phyloP scores from a whole-genome alignment of 139 green algal genomes.

The Coelastrella sp. region DNA sequence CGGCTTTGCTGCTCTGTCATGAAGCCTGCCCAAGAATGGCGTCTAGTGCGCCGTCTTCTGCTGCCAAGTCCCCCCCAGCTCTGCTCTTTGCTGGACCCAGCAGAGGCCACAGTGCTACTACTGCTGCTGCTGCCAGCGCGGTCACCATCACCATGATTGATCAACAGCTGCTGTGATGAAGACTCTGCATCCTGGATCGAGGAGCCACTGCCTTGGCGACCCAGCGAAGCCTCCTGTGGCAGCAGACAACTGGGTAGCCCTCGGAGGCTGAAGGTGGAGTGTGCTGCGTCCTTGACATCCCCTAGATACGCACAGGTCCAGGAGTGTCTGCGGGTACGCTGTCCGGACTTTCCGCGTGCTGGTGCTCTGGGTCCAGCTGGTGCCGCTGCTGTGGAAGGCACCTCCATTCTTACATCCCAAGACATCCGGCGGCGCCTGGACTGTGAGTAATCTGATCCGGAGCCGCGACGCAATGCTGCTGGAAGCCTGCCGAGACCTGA shows the following conservation, averaged over 20 bases:
- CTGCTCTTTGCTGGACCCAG: background rate
- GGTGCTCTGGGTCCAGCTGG: background rate
- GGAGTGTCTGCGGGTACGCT: constrained; percentile 15
- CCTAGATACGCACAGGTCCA: background rate
- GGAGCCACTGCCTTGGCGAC: background rate
- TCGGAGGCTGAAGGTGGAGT: background rate
- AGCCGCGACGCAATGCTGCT: background rate
- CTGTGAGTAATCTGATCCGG: no score
- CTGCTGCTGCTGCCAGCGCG: background rate
- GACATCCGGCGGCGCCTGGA: no score
- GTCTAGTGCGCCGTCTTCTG: background rate
- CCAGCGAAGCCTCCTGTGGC: background rate
- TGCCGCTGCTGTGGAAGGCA: constrained; percentile 1
- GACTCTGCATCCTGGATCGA: background rate
- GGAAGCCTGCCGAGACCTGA: constrained; percentile 11
- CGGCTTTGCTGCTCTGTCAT: background rate
- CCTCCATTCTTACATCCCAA: no score
- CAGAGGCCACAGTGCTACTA: constrained; percentile 1
- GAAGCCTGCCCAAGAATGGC: constrained; percentile 33
- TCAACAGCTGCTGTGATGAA: background rate
- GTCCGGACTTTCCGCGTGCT: background rate
- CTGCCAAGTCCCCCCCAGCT: background rate
- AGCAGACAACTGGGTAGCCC: background rate
- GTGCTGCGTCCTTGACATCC: background rate
- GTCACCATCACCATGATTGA: no score